Base-by-base conservation (phyloP, 1,284 basidiomycete species). In the Tylopilus orsonianus region DNA sequence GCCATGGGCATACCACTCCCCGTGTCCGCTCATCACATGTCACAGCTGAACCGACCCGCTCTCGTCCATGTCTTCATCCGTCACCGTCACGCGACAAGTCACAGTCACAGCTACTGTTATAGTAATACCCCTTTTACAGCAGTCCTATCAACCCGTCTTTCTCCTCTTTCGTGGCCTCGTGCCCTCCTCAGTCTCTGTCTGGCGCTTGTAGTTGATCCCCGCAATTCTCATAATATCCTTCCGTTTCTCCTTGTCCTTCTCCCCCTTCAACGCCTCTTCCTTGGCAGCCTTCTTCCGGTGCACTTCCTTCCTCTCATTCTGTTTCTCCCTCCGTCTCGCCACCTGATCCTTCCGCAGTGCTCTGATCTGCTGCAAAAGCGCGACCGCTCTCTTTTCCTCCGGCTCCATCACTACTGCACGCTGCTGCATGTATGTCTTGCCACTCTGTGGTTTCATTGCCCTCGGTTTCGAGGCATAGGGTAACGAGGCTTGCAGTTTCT, bases 401-500 rank as follows among this genome's bases (percentile, higher is more conserved):
- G 91, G 89, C 64, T 96, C 91, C 75, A 99, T 78, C 36, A 99
- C 86, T 14, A 98, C 95, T 0, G 96, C 94, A 14, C 95, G 86
- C 64, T 89, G 90, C 69, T 94, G 90, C 65, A 96, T 70, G 68
- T 97, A 96, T 18, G 94, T 96, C 62, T 81, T 76, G 47, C 77
- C 75, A 34, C 72, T 71, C 69, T 93, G 91, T 10, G 87, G 77
- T 57, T 81, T 80, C 77, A 90, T 87, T 34, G 86, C 66, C 67
- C 92, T 92, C 16, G 94, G 91, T 71, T 99, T 99, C 38, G 90
- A 90, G 4, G 92, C 90, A 65, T 88, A 99, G 0, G 97, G 97
- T 16, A 99, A 75, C 1, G 85, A 75, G 0, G 93, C 85, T 70
- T 97, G 93, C 16, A 99, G 79, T 61, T 91, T 93, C 64, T 86